Evolutionary conservation across 2,329 filamentous ascomycete species (phyloP).

Genomic region (Colletotrichum costaricense): DNA sequence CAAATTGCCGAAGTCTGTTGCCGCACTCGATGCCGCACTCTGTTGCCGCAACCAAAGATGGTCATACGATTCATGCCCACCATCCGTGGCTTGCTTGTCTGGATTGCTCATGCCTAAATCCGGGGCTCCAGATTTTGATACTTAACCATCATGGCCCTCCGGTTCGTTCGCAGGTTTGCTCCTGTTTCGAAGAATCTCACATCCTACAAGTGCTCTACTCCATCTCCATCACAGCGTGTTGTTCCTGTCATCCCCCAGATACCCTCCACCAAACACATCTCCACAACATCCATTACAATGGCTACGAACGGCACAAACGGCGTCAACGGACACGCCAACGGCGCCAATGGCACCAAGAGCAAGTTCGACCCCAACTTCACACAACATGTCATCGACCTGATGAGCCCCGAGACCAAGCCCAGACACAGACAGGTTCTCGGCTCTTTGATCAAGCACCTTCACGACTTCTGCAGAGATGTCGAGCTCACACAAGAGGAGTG

Average conservation of each 20-base stretch:
- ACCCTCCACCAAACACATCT: not conserved
- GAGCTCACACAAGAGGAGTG: constrained; percentile 35
- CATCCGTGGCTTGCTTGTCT: not conserved
- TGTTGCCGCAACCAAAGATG: constrained; percentile 11
- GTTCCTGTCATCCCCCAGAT: not conserved
- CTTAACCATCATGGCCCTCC: constrained; percentile 4
- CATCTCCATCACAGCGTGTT: not conserved
- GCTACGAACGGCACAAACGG: constrained; percentile 30
- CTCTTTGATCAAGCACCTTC: constrained; percentile 33
- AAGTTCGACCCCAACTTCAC: constrained; percentile 37
- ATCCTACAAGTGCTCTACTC: not conserved
- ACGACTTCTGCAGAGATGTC: constrained; percentile 34
- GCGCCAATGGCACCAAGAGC: constrained; percentile 13
- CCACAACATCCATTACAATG: constrained; percentile 11
- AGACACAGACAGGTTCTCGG: constrained; percentile 30
- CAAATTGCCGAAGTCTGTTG: constrained; percentile 15
- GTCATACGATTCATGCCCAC: constrained; percentile 23
- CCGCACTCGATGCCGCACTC: constrained; percentile 14
- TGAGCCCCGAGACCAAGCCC: constrained; percentile 35
- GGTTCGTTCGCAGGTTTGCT: not conserved
- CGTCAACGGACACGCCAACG: constrained; percentile 25
- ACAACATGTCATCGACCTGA: constrained; percentile 36
- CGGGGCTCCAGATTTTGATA: not conserved
- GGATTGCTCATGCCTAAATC: not conserved
- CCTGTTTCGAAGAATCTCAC: not conserved